Percentiles rank a stretch among this genome's conserved stretches.
Conservation (phyloP, 164 flowering plant genomes). For the Magnolia sinica region DNA sequence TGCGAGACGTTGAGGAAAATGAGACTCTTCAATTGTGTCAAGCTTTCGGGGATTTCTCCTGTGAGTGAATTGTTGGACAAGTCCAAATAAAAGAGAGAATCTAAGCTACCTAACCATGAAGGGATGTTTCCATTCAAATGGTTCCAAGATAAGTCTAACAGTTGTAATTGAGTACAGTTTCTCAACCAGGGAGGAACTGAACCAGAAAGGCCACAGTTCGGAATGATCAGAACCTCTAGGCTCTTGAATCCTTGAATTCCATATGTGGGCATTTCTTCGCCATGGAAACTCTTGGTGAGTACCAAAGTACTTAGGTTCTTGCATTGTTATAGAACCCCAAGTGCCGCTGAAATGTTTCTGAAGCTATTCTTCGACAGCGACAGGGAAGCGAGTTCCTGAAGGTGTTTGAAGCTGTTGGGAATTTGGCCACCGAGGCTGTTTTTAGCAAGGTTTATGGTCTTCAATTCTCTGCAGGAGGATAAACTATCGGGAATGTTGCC, state of each 20-base stretch:
- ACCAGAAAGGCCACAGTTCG: conserved; percentile 34
- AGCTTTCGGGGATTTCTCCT: conserved; percentile 16
- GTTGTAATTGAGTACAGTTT: conserved; percentile 28
- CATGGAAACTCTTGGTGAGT: conserved; percentile 48
- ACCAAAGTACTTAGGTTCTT: conserved; percentile 45
- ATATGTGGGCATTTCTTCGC: conserved; percentile 47
- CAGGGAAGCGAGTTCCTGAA: conserved; percentile 40
- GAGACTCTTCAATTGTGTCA: conserved; percentile 9
- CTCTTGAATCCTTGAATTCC: conserved; percentile 30
- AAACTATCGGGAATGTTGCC: conserved; percentile 49
- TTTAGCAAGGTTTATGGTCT: conserved; percentile 50
- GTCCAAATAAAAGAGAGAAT: conserved; percentile 17
- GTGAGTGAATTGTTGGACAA: conserved; percentile 16
- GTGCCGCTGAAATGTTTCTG: conserved; percentile 40
- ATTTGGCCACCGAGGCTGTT: conserved; percentile 43
- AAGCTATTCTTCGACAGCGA: conserved; percentile 52
- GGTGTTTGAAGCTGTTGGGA: conserved; percentile 50
- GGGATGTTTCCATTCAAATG: conserved; percentile 47
- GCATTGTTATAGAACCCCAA: conserved; percentile 50
- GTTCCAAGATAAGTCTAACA: conserved; percentile 70
- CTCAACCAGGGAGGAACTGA: conserved; percentile 15
- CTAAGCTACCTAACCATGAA: conserved; percentile 27
- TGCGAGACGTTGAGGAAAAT: background rate
- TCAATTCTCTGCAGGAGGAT: conserved; percentile 37
- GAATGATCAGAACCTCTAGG: conserved; percentile 46